These are phyloP conservation scores for Mortierella sp. DNA, from an alignment of 371 early-diverging fungal species.

Conservation along the genomic window DNA sequence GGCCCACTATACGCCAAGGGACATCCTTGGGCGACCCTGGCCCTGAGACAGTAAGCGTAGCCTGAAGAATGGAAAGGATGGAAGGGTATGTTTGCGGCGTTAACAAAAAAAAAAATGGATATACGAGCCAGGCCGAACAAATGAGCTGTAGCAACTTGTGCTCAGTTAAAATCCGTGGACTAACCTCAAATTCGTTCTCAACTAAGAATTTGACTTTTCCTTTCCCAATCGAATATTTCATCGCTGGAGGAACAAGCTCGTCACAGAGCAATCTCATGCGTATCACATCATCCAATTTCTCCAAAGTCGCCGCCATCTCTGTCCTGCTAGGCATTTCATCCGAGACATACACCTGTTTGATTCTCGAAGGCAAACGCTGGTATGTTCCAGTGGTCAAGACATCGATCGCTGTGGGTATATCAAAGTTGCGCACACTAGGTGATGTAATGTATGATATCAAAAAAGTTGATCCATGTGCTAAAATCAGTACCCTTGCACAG, in stretches of 20 bases:
- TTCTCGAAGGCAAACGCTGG: constrained; percentile 73
- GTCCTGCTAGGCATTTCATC: constrained; percentile 65
- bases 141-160: too few species aligned
- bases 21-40: constrained; percentile 58
- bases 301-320: constrained; percentile 69
- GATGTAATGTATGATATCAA: background rate
- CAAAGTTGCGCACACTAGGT: constrained; percentile 76
- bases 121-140: too few species aligned
- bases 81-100: background rate
- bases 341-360: constrained; percentile 64
- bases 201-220: constrained; percentile 76
- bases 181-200: constrained; percentile 77
- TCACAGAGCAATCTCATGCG: constrained; percentile 73
- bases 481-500: background rate
- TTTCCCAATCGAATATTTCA: constrained; percentile 64
- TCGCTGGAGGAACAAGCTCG: constrained; percentile 73
- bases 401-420: constrained; percentile 81
- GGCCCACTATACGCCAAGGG: constrained; percentile 71
- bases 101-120: background rate
- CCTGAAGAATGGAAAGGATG: constrained; percentile 12
- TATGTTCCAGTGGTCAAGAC: constrained; percentile 82
- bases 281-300: constrained; percentile 77
- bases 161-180: background rate
- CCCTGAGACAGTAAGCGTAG: constrained; percentile 67
- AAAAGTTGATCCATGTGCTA: background rate